phyloP scores from a whole-genome alignment of 345 rosid genomes.

The Kernera saxatilis region DNA sequence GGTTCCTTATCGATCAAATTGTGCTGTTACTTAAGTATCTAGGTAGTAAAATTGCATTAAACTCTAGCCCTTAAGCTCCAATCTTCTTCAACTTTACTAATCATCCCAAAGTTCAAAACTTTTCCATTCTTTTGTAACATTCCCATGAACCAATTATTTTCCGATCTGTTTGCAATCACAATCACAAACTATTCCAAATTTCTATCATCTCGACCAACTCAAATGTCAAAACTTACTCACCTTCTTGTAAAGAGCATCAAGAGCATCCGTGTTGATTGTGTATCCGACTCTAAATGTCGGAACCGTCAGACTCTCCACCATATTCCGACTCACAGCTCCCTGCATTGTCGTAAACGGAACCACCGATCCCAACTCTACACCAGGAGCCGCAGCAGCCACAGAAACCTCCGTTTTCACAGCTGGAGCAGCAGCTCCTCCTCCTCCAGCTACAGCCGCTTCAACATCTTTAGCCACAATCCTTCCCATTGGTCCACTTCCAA shows the following conservation, averaged over 20 bases:
- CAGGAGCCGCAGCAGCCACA: slow-evolving; percentile 16
- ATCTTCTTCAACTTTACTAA: background rate
- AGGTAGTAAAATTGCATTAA: background rate
- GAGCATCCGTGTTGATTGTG: slow-evolving; percentile 69
- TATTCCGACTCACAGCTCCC: slow-evolving; percentile 73
- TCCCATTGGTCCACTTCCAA: slow-evolving; percentile 85
- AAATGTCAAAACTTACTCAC: slow-evolving; percentile 26
- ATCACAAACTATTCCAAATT: background rate
- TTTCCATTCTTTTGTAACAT: background rate
- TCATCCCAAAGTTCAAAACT: background rate
- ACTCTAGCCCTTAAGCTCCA: background rate
- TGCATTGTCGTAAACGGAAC: slow-evolving; percentile 93
- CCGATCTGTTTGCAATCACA: background rate
- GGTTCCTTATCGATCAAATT: background rate
- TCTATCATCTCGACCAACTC: background rate
- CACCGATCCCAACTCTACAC: slow-evolving; percentile 47
- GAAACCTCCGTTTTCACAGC: slow-evolving; percentile 20
- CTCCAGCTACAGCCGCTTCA: slow-evolving; percentile 46
- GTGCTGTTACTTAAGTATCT: background rate
- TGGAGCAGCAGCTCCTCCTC: background rate
- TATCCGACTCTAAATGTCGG: slow-evolving; percentile 94
- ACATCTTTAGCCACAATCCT: slow-evolving; percentile 97
- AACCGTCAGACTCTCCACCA: slow-evolving; percentile 79
- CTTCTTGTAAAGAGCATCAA: slow-evolving; percentile 89
- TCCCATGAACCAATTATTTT: background rate